Percentiles rank a stretch among this genome's conserved stretches.
phyloP scores from a whole-genome alignment of 2,329 filamentous ascomycete genomes.

The Neophaeococcomyces aloes region DNA sequence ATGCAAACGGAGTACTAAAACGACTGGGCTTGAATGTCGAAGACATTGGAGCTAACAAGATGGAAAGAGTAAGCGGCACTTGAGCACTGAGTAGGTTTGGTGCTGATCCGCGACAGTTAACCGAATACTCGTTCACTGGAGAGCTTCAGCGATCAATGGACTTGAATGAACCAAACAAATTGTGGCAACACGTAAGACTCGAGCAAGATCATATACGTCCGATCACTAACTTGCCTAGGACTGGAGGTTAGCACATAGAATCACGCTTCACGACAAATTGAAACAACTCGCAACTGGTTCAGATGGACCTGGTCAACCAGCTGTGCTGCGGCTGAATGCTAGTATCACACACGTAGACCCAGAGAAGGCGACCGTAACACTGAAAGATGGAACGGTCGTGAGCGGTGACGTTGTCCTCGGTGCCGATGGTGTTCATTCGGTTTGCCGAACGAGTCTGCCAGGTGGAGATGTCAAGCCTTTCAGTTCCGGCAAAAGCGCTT shows the following conservation, averaged over 20 bases:
- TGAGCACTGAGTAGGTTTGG: no score
- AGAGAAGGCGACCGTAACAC: conserved; percentile 28
- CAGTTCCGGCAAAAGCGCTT: conserved; percentile 29
- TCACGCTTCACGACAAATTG: conserved; percentile 44
- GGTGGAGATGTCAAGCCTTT: conserved; percentile 29
- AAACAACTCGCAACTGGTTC: conserved; percentile 36
- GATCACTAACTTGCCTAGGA: no score
- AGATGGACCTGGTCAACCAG: conserved; percentile 19
- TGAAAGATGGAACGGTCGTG: conserved; percentile 36
- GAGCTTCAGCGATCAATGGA: no score
- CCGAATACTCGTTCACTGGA: no score
- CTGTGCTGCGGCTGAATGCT: conserved; percentile 32
- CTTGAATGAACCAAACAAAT: background rate
- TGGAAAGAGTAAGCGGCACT: no score
- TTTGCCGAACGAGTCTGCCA: conserved; percentile 19
- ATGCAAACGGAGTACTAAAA: conserved; percentile 47
- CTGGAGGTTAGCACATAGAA: conserved; percentile 46
- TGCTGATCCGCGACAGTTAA: no score
- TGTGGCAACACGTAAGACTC: conserved; percentile 20
- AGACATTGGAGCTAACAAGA: conserved; percentile 30
- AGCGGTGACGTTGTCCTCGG: conserved; percentile 44
- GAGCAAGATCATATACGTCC: no score
- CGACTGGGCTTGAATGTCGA: conserved; percentile 35
- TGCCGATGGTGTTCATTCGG: conserved; percentile 43
- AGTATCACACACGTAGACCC: conserved; percentile 28